These are phyloP conservation scores for Fusarium foetens DNA, from an alignment of 2,329 filamentous ascomycete species.

Conservation along the genomic window DNA sequence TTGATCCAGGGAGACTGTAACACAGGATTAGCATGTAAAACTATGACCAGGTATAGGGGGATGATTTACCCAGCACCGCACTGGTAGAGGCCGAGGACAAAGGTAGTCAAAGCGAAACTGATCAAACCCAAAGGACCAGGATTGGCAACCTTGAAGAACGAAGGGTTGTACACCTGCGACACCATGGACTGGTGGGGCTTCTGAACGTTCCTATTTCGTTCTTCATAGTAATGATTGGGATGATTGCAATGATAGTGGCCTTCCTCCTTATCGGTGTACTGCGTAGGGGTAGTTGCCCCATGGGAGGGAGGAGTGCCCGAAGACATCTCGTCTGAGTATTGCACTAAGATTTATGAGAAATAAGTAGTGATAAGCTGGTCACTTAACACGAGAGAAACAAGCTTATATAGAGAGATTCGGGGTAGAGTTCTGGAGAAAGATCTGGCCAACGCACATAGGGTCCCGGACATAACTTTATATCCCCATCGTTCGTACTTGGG, in stretches of 20 bases:
- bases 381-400: background rate
- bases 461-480: constrained; percentile 24
- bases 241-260: constrained; percentile 27
- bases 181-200: constrained; percentile 49
- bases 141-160: constrained; percentile 62
- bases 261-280: constrained; percentile 39
- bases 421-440: constrained; percentile 4
- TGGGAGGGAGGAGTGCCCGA: constrained; percentile 34
- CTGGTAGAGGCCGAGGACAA: constrained; percentile 63
- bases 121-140: constrained; percentile 69
- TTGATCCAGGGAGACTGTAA: constrained; percentile 47
- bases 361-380: background rate
- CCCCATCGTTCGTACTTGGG: constrained; percentile 1
- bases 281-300: constrained; percentile 41
- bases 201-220: constrained; percentile 4
- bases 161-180: constrained; percentile 50
- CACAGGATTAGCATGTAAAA: background rate
- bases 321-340: constrained; percentile 29
- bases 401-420: constrained; percentile 3
- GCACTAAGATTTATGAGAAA: background rate
- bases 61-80: constrained; percentile 60
- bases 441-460: constrained; percentile 10
- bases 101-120: constrained; percentile 73
- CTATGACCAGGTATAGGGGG: background rate
- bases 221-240: constrained; percentile 29